These are phyloP conservation scores for Kalmanozyma brasiliensis DNA, from an alignment of 1,284 basidiomycete species.

Conservation along the genomic window DNA sequence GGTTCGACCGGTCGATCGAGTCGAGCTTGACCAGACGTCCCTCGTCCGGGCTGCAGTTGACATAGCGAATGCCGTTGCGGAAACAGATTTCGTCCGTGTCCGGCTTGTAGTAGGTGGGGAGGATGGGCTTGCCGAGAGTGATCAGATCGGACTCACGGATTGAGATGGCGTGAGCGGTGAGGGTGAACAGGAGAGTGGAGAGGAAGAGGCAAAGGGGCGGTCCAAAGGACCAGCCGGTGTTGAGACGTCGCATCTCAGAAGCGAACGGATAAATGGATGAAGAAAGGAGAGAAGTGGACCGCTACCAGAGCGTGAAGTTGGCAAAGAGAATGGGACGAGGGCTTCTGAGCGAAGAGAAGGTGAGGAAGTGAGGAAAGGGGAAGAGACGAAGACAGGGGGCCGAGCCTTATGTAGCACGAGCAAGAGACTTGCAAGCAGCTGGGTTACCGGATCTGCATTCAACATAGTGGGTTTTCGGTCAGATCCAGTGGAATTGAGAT, in stretches of 20 bases:
- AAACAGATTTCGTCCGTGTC: constrained; percentile 22
- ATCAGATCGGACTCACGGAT: not conserved
- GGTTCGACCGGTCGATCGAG: not conserved
- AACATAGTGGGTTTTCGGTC: too few relatives aligned
- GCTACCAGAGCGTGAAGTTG: constrained; percentile 17
- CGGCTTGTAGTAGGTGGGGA: constrained; percentile 14
- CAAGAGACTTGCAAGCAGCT: too few relatives aligned
- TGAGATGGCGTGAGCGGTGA: not conserved
- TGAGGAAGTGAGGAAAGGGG: too few relatives aligned
- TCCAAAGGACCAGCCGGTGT: not conserved
- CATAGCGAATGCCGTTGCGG: constrained; percentile 14
- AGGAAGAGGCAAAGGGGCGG: constrained; percentile 1
- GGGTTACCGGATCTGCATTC: too few relatives aligned
- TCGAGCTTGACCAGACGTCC: constrained; percentile 9
- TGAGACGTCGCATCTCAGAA: not conserved
- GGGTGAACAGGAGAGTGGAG: not conserved
- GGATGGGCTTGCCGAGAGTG: not conserved
- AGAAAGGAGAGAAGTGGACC: not conserved
- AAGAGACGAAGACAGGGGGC: too few relatives aligned
- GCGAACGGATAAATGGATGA: not conserved
- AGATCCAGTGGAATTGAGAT: too few relatives aligned
- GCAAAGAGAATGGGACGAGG: not conserved
- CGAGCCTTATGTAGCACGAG: too few relatives aligned
- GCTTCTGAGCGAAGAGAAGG: too few relatives aligned
- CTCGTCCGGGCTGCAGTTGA: constrained; percentile 1